Base-by-base conservation (phyloP, 2,329 filamentous ascomycete species). In the Diplocarpon rosae region DNA sequence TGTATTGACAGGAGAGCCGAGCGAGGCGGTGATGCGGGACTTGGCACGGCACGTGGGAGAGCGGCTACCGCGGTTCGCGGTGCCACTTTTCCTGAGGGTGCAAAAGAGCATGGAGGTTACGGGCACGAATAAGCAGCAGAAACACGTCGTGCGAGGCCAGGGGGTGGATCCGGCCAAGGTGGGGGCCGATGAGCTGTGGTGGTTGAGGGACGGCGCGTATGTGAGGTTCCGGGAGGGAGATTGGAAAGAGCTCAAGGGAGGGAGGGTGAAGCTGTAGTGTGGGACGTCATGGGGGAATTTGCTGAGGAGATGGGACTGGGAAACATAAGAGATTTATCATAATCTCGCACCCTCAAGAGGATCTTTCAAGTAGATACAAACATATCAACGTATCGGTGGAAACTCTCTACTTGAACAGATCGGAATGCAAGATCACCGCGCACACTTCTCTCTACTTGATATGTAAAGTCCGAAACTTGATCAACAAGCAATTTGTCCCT, bases 61-160 rank as follows among this genome's bases (percentile, higher is more conserved):
- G 6, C 67, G 67, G 6, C 67, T 94, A 20, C 87, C 88, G 0
- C 73, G 71, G 39, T 93, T 84, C 57, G 86, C 87, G 0, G 73
- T 80, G 4, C 88, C 88, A 0, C 56, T 92, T 1, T 95, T 94
- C 64, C 61, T 95, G 38, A 72, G 88, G 11, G 64, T 88, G 5
- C 72, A 80, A 7, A 69, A 66, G 20, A 63, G 66, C 2, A 71
- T 77, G 52, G 76, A 83, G 56, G 71, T 77, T 1, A 94, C 88
- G 4, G 86, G 87, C 0, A 95, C 87, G 38, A 84, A 87, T 58
- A 95, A 95, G 70, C 85, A 93, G 66, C 83, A 89, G 65, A 95
- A 95, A 64, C 76, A 83, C 51, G 64, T 68, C 0, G 62, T 94
- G 51, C 70, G 85, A n/a, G 69, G 71, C 2, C 74, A 89, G 50